Evolutionary conservation across 225 moss, liverwort and hornwort genomes (phyloP).

Genomic region (Polytrichum formosum): DNA sequence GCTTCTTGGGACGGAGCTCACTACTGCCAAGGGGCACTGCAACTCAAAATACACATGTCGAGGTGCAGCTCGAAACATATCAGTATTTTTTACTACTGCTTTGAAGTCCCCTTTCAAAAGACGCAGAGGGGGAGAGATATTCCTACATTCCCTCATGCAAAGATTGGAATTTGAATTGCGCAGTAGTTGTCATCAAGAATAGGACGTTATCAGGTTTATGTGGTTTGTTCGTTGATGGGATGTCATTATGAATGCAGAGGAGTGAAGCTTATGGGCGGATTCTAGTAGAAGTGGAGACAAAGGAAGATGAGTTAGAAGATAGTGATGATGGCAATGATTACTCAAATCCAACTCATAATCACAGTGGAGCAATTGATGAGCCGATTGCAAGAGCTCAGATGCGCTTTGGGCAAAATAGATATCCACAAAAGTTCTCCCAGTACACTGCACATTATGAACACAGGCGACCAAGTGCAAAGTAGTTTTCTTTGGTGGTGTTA

Average conservation of each 20-base stretch:
- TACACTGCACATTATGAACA: conserved; percentile 40
- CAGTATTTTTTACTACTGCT: too few species aligned
- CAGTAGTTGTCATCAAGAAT: too few species aligned
- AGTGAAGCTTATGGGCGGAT: conserved; percentile 24
- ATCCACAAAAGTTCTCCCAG: conserved; percentile 22
- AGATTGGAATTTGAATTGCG: too few species aligned
- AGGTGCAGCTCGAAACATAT: neutral
- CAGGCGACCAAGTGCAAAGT: conserved; percentile 25
- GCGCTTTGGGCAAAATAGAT: neutral
- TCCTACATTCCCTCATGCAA: too few species aligned
- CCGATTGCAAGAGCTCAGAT: conserved; percentile 13
- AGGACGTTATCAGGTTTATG: too few species aligned
- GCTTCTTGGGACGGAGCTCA: conserved; percentile 12
- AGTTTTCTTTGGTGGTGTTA: too few species aligned
- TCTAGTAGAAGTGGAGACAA: conserved; percentile 2
- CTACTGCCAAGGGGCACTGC: conserved; percentile 8
- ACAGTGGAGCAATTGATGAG: neutral
- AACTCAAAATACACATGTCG: conserved; percentile 3
- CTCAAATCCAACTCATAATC: conserved; percentile 25
- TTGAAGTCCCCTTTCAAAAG: too few species aligned
- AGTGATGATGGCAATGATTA: conserved; percentile 23
- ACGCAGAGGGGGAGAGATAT: too few species aligned
- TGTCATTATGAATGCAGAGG: conserved; percentile 2
- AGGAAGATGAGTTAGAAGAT: neutral
- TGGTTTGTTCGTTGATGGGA: too few species aligned